Conservation (phyloP, 2,329 filamentous ascomycete genomes). For the Aaosphaeria pasadenensis region DNA sequence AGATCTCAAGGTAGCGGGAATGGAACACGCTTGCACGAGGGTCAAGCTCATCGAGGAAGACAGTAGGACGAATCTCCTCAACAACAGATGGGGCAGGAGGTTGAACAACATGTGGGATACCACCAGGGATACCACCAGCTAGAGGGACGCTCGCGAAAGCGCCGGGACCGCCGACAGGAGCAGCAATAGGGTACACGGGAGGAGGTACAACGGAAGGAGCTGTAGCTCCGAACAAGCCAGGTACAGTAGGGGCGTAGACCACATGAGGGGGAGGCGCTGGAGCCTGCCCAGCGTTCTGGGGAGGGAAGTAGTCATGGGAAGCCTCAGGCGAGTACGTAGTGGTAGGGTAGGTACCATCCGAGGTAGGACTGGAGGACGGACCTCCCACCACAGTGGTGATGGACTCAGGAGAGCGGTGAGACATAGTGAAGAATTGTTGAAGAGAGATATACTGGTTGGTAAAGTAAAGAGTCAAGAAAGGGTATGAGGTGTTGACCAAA, state of each 20-base stretch:
- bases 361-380: not conserved
- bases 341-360: not conserved
- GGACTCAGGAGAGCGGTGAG: not conserved
- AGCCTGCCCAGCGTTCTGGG: not conserved
- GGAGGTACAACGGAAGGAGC: too few species aligned
- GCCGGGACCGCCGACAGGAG: too few species aligned
- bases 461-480: too few species aligned
- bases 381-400: not conserved
- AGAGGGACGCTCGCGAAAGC: too few species aligned
- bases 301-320: not conserved
- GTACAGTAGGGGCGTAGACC: not conserved
- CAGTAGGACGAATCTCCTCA: not conserved
- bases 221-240: not conserved
- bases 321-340: not conserved
- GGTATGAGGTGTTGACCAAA: too few species aligned
- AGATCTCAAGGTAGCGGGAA: not conserved
- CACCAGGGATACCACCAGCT: not conserved
- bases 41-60: not conserved
- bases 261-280: not conserved
- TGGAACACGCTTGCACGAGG: not conserved
- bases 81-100: not conserved
- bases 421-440: not conserved
- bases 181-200: too few species aligned
- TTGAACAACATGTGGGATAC: not conserved
- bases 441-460: not conserved